phyloP scores from a whole-genome alignment of 805 yeast species.

The Spathaspora gorwiae region DNA sequence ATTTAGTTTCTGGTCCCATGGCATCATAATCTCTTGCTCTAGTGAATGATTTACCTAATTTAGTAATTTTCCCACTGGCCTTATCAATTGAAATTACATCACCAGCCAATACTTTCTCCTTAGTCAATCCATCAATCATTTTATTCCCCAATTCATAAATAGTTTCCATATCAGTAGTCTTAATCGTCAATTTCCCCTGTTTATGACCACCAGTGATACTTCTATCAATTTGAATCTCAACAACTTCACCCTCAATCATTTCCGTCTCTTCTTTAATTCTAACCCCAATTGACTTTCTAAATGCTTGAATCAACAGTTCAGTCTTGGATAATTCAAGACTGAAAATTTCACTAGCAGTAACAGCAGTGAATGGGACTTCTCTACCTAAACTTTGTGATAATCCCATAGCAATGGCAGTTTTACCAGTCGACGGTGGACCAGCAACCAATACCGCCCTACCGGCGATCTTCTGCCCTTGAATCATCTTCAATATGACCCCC shows the following conservation, averaged over 20 bases:
- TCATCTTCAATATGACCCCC: constrained; percentile 88
- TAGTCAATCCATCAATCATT: constrained; percentile 90
- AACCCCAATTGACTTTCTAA: constrained; percentile 92
- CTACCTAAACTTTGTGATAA: constrained; percentile 66
- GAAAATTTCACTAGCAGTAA: constrained; percentile 91
- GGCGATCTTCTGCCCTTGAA: constrained; percentile 90
- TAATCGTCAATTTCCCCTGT: constrained; percentile 95
- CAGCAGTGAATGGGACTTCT: constrained; percentile 91
- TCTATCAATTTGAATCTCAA: constrained; percentile 91
- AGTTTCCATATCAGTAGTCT: constrained; percentile 98
- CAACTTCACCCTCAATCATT: constrained; percentile 97
- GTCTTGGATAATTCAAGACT: constrained; percentile 92
- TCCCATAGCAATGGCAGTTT: constrained; percentile 97
- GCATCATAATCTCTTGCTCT: constrained; percentile 98
- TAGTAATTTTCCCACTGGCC: constrained; percentile 89
- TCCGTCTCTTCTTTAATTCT: constrained; percentile 96
- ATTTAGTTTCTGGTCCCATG: constrained; percentile 96
- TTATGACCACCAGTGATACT: constrained; percentile 96
- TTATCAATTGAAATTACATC: constrained; percentile 95
- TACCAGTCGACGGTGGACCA: constrained; percentile 98
- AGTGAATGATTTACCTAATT: constrained; percentile 92
- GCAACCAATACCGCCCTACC: constrained; percentile 95
- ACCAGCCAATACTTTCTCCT: constrained; percentile 94
- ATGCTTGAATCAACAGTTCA: constrained; percentile 93
- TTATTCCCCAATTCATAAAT: constrained; percentile 91